phyloP scores from a whole-genome alignment of 225 moss, liverwort and hornwort genomes.

The Climacium dendroides region DNA sequence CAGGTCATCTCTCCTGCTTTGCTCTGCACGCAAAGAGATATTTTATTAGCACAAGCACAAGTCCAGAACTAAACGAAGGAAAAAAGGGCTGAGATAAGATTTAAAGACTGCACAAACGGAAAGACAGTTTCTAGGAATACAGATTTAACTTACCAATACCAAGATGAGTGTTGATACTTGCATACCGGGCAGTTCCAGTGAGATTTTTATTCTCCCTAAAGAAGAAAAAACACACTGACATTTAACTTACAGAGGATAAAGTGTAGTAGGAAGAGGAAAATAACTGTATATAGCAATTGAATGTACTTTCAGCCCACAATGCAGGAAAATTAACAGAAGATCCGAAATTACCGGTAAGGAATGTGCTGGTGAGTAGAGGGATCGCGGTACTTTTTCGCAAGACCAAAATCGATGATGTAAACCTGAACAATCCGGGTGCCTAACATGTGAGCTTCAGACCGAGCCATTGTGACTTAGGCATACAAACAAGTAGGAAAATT shows the following conservation, averaged over 20 bases:
- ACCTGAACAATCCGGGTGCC: not conserved
- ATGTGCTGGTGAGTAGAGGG: conserved; percentile 31
- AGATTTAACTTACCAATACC: conserved; percentile 48
- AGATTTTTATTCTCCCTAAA: conserved; percentile 86
- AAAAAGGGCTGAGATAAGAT: not conserved
- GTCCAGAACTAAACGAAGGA: not conserved
- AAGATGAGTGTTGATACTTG: conserved; percentile 40
- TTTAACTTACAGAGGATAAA: not conserved
- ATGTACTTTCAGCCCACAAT: not conserved
- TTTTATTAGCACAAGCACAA: not conserved
- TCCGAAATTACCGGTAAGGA: conserved; percentile 12
- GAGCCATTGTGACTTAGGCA: not conserved
- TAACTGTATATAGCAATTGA: not conserved
- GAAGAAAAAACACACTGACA: not conserved
- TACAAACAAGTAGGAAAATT: not conserved
- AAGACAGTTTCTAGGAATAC: not conserved
- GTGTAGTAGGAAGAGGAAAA: not conserved
- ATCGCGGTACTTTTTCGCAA: conserved; percentile 38
- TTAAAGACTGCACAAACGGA: not conserved
- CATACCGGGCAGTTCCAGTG: conserved; percentile 53
- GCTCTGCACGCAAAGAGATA: conserved; percentile 18
- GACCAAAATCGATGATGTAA: conserved; percentile 43
- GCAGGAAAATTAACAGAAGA: not conserved
- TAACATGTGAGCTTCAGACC: not conserved
- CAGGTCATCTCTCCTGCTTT: conserved; percentile 46